These are phyloP conservation scores for Daldinia decipiens DNA, from an alignment of 495 filamentous ascomycete genomes.

Conservation along the genomic window DNA sequence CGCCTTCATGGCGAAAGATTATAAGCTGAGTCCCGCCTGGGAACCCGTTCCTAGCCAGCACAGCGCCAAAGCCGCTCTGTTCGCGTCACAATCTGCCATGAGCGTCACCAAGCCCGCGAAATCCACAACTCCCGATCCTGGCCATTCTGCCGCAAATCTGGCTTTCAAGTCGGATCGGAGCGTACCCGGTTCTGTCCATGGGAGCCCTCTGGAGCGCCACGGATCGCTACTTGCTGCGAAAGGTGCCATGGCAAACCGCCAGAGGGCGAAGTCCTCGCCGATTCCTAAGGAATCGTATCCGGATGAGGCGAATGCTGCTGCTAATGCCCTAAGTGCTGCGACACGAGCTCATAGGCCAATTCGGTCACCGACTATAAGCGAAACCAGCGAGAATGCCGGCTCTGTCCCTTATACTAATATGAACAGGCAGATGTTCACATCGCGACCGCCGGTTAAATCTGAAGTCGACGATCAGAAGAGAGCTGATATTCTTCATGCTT, in stretches of 20 bases:
- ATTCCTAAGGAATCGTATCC: conserved; percentile 60
- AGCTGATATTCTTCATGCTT: conserved; percentile 77
- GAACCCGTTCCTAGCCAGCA: conserved; percentile 66
- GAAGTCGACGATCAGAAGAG: conserved; percentile 79
- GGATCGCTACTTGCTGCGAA: conserved; percentile 77
- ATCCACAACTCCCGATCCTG: conserved; percentile 52
- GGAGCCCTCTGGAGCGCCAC: conserved; percentile 50
- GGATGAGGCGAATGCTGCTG: conserved; percentile 66
- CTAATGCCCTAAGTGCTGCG: conserved; percentile 75
- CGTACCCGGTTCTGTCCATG: conserved; percentile 18
- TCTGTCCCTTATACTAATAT: conserved; percentile 60
- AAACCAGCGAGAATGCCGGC: conserved; percentile 48
- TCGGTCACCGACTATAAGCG: conserved; percentile 45
- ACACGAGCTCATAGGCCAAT: conserved; percentile 63
- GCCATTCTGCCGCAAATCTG: conserved; percentile 68
- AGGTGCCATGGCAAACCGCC: conserved; percentile 73
- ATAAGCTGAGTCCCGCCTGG: conserved; percentile 64
- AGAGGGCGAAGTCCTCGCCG: conserved; percentile 74
- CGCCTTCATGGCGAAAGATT: conserved; percentile 74
- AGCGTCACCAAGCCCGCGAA: conserved; percentile 56
- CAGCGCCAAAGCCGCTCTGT: conserved; percentile 76
- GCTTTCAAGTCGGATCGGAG: conserved; percentile 56
- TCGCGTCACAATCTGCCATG: conserved; percentile 71
- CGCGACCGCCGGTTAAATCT: conserved; percentile 73
- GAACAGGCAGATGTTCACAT: conserved; percentile 75